A percentile compares a stretch with the other conserved stretches of the same genome.
Conservation (phyloP, 768 basidiomycete species). For the Kwoniella dendrophila region DNA sequence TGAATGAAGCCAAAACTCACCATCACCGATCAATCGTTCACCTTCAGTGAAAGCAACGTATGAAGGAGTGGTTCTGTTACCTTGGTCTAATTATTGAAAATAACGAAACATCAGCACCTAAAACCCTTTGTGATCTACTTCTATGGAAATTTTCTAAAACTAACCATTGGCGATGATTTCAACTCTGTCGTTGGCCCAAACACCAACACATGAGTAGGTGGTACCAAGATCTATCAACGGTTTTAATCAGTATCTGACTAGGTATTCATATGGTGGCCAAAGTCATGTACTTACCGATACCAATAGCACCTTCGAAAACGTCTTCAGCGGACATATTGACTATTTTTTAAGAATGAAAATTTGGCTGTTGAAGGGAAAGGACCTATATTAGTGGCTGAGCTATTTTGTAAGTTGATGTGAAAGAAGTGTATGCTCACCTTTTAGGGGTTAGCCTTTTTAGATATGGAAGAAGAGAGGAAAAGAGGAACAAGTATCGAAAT, state of each 20-base stretch:
- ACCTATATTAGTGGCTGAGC: background rate
- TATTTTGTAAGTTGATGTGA: background rate
- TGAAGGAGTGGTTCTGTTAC: conserved; percentile 97
- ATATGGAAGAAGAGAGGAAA: conserved; percentile 16
- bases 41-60: conserved; percentile 97
- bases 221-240: conserved; percentile 53
- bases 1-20: no score
- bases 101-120: background rate
- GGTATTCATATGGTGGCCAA: background rate
- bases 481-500: no score
- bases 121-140: background rate
- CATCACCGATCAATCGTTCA: conserved; percentile 98
- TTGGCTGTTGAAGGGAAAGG: conserved; percentile 23
- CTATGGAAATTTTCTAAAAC: conserved; percentile 15
- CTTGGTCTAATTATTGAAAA: conserved; percentile 61
- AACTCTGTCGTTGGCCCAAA: conserved; percentile 58
- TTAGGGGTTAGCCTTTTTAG: conserved; percentile 28
- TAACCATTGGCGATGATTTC: conserved; percentile 57
- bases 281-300: conserved; percentile 69
- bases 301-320: conserved; percentile 92
- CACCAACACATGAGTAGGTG: conserved; percentile 60
- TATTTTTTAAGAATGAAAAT: conserved; percentile 34
- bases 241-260: background rate
- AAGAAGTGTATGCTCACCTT: conserved; percentile 13
- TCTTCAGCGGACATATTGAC: conserved; percentile 76